Evolutionary conservation across 345 rosid species (phyloP), one percentile per base, ranked within the genome.

Genomic region (Rhizophora mangle): DNA sequence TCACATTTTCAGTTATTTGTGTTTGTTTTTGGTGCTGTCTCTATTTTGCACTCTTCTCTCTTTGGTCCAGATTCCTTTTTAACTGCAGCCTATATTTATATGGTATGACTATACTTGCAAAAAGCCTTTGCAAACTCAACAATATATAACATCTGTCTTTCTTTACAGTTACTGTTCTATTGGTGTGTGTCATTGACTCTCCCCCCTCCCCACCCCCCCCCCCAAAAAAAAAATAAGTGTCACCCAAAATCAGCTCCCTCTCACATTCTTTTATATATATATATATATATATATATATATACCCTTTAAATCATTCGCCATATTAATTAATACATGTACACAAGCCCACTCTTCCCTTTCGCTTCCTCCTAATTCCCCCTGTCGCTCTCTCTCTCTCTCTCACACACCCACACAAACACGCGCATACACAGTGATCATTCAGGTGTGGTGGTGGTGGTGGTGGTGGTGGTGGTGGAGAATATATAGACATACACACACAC

Each of bases 1-100:
- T 22, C 84, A 43, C 34, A 24, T 54, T 87, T 83, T 83, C 85
- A 39, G 87, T 85, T 81, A 74, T 78, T 67, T 66, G 52, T 20
- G 54, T 55, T 72, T 59, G 68, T 67, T 83, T 60, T 32, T 68
- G 53, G 46, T 68, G 54, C 37, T 49, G 20, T 43, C 29, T 51
- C 22, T 68, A 10, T 37, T 58, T 62, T 62, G 49, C 21, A 59
- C 68, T 3, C 63, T 26, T 51, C 5, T 22, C 21, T 61, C 47
- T 46, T 31, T 29, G 27, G 56, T 49, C 75, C 31, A 31, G 26
- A 27, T 15, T 8, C 19, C 18, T 4, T 13, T 13, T 7, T 15
- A 43, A 43, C 18, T 11, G 49, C 15, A 43, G 19, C 49, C 49
- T 43, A 43, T 43, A 43, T 43, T 43, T 27, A 6, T 31, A 51